Evolutionary conservation across 2,329 filamentous ascomycete species (phyloP), one percentile per base, ranked within the genome.

Genomic region (Thielaviopsis ethacetica): DNA sequence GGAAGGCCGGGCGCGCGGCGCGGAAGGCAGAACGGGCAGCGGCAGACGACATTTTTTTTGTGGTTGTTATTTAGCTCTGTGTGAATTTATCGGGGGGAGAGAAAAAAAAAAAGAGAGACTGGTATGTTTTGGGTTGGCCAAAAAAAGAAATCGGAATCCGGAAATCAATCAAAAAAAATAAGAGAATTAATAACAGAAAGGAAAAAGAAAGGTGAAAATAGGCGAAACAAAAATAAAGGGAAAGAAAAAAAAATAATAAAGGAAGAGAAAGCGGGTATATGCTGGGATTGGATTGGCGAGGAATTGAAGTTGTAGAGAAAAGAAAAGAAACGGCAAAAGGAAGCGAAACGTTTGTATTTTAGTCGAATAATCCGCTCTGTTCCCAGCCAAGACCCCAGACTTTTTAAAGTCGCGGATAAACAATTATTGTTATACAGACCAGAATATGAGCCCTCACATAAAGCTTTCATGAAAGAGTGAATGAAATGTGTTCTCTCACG

Each of bases 1-100:
- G 76, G 74, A 82, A 76, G 65, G 76, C 68, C 56, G 79, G 80
- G 67, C 78, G 76, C 68, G 76, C 71, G 66, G 76, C 75, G 71
- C 76, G 76, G 72, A 79, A 71, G 67, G 81, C 68, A 67, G 71
- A 71, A 63, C 70, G 73, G 49, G 76, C 71, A 64, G 75, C 71
- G 63, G 74, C 47, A 34, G 26, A 55, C 12, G 56, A 59, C 56
- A 59, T 61, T 57, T 27, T 41, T 72, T 71, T 76, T 24, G 50
- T 24, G 21, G n/a, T 21, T 21, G 2, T 49, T 49, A n/a, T 49
- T n/a, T n/a, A n/a, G n/a, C n/a, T n/a, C n/a, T n/a, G n/a, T n/a
- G n/a, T n/a, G n/a, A n/a, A 19, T 22, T 19, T 49, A n/a, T 17
- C n/a, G 44, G 3, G n/a, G n/a, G 5, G 44, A 27, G 21, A 53